A percentile compares a stretch with the other conserved stretches of the same genome.
Evolutionary conservation across 1,284 basidiomycete genomes (phyloP).

Genomic region (Chiua sp.): DNA sequence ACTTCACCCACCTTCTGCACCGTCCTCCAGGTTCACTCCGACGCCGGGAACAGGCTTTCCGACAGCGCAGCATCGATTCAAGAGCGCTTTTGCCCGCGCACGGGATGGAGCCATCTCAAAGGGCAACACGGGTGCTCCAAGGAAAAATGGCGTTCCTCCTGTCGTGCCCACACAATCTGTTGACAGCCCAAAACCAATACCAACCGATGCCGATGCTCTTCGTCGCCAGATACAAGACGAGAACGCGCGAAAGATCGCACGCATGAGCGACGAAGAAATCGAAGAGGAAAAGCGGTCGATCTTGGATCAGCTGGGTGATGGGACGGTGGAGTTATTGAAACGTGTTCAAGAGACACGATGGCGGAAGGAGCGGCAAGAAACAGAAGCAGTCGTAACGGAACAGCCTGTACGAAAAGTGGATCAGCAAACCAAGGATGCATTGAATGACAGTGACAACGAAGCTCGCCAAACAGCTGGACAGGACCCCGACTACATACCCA

Average conservation of each 20-base stretch:
- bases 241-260: constrained; percentile 46
- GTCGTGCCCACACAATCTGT: constrained; percentile 13
- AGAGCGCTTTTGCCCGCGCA: constrained; percentile 62
- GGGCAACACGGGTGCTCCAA: constrained; percentile 9
- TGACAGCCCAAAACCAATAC: constrained; percentile 18
- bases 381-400: constrained; percentile 3
- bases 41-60: constrained; percentile 59
- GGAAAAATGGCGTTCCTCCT: constrained; percentile 33
- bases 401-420: background rate
- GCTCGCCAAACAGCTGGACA: background rate
- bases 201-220: constrained; percentile 24
- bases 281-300: constrained; percentile 53
- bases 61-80: constrained; percentile 61
- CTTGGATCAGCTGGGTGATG: constrained; percentile 57
- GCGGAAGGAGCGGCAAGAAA: constrained; percentile 20
- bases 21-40: constrained; percentile 35
- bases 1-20: constrained; percentile 32
- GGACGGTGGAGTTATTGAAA: constrained; percentile 51
- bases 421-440: background rate
- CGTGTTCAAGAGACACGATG: constrained; percentile 48
- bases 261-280: constrained; percentile 52
- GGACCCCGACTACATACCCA: background rate
- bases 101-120: constrained; percentile 42
- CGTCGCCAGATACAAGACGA: constrained; percentile 43
- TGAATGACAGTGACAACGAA: background rate